Base-by-base conservation (phyloP, 2,329 filamentous ascomycete species). In the Ophiostoma angusticollis region DNA sequence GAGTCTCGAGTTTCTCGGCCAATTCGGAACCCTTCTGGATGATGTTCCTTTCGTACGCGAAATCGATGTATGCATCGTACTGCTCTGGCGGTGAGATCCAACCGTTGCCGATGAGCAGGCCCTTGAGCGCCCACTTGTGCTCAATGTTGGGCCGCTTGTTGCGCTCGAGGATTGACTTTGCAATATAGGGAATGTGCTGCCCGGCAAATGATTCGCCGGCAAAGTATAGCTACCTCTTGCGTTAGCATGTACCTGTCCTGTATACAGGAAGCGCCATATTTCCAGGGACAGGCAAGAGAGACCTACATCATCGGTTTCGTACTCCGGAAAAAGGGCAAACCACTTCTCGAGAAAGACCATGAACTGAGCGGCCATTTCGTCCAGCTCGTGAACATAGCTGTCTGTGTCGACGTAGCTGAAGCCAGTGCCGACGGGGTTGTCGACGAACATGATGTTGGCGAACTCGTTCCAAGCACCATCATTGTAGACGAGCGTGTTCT, bases 391-490 rank as follows among this genome's bases (percentile, higher is more conserved):
- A 14, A 95, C 58, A 54, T 84, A 96, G 52, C 77, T 83, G 58
- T 98, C 73, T 12, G 84, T 91, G 54, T 94, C 81, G 54, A 87
- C 87, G 55, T 91, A 96, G 61, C 91, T 98, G 64, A 83, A 98
- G 3, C 91, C 91, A 1, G 89, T 95, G 11, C 91, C 93, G 25
- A 96, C 87, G 0, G 91, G 91, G 55, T 96, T 93, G 55, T 98
- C 91, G 44, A 98, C 84, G 55, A 98, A 98, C 43, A 98, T 74
- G 37, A 98, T 61, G 53, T 98, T 98, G 47, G 91, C 85, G 54
- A 96, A 98, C 63, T 98, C 89, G 59, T 94, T 82, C 93, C 93
- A 98, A 1, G 86, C 87, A n/a, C 91, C 91, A 40, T 93, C 80
- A 58, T 95, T 95, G 57, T 84, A 78, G 42, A 67, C 67, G 41